phyloP scores from a whole-genome alignment of 2,329 filamentous ascomycete genomes.

The Aspergillus neoniger region DNA sequence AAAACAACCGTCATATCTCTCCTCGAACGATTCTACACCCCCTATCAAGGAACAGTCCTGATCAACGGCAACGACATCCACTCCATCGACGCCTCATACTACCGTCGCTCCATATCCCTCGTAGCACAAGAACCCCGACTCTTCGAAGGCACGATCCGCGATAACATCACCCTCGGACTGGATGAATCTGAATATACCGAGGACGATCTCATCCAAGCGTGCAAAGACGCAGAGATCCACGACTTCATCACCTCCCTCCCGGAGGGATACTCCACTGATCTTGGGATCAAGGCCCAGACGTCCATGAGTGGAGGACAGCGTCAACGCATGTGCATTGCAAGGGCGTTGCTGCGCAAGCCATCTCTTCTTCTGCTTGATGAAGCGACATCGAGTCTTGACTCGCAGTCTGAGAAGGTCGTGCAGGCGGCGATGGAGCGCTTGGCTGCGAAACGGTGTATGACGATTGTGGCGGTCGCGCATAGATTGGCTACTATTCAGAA shows the following conservation, averaged over 20 bases:
- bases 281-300: constrained; percentile 51
- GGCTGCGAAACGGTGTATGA: constrained; percentile 58
- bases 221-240: constrained; percentile 36
- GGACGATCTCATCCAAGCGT: constrained; percentile 37
- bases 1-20: constrained; percentile 51
- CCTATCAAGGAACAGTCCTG: constrained; percentile 59
- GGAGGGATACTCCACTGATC: constrained; percentile 48
- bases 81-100: constrained; percentile 60
- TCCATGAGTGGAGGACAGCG: constrained; percentile 59
- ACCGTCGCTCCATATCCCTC: constrained; percentile 67
- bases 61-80: constrained; percentile 64
- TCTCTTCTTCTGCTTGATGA: constrained; percentile 60
- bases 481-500: constrained; percentile 75
- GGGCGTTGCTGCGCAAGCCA: constrained; percentile 56
- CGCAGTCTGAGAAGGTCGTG: constrained; percentile 67
- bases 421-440: constrained; percentile 67
- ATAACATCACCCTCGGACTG: constrained; percentile 66
- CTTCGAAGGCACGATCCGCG: constrained; percentile 68
- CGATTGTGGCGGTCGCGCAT: constrained; percentile 77
- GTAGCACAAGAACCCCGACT: constrained; percentile 74
- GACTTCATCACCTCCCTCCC: constrained; percentile 43
- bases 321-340: constrained; percentile 58
- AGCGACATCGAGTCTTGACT: constrained; percentile 63
- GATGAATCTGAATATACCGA: constrained; percentile 24
- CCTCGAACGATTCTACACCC: constrained; percentile 52